Evolutionary conservation across 2,329 filamentous ascomycete species (phyloP), one percentile per base, ranked within the genome.

Genomic region (Reticulascus tulasneorum): DNA sequence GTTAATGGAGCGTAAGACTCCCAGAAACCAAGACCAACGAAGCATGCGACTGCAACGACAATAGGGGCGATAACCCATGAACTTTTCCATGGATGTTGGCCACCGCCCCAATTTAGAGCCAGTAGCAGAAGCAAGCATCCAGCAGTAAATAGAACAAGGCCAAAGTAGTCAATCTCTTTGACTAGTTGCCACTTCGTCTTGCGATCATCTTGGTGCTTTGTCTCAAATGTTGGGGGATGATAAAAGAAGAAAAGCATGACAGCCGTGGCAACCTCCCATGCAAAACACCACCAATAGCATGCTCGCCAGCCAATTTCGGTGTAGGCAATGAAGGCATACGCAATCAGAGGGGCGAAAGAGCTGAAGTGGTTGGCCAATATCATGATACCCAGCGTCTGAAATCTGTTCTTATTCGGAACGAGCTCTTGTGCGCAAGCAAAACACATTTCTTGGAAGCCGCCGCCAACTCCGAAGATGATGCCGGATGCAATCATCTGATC

Each of bases 401-500:
- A 54, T 11, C 59, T 53, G 27, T 52, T 55, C 34, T 51, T 54
- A 38, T 51, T 56, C 7, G 58, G 58, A n/a, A 62, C 57, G 20
- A 63, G 53, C 42, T 63, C 62, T 42, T 59, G 45, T 7, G 48
- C 46, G 23, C 47, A 49, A 8, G 45, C 59, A 40, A 60, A 64
- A 5, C 55, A 51, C 60, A 63, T 63, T 38, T 66, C 61, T 21
- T 60, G 53, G 38, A 66, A 59, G 2, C 60, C 60, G 9, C 55
- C 56, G 2, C 60, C 60, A 10, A 55, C 49, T 9, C 62, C 60
- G 35, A 66, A 64, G 18, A 65, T 47, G 18, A 56, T 54, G 15
- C 60, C 59, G 21, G 54, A 54, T 5, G 52, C 53, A 30, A 66
- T 64, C 58, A 64, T 63, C 28, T 59, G 56, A 9, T 52, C 51